phyloP scores from a whole-genome alignment of 768 basidiomycete species.

The Tubosaeta brunneosetosa region DNA sequence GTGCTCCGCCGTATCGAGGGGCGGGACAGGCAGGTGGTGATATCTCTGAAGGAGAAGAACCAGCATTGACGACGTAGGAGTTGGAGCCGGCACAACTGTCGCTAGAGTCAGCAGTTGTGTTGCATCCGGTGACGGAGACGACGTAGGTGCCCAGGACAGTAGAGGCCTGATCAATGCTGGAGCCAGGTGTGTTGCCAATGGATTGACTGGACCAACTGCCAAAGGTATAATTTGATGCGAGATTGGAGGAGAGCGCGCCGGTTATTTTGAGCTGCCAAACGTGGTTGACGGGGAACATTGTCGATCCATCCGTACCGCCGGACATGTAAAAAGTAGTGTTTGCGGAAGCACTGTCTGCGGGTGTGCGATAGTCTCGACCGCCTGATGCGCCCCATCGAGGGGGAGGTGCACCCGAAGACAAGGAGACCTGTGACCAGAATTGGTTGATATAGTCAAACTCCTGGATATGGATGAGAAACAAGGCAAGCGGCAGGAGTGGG shows the following conservation, averaged over 20 bases:
- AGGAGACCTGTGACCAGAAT: conserved; percentile 64
- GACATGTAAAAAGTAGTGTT: conserved; percentile 72
- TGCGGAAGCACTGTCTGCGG: conserved; percentile 27
- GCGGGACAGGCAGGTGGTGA: conserved; percentile 53
- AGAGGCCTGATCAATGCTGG: conserved; percentile 48
- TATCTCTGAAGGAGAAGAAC: conserved; percentile 28
- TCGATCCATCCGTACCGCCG: conserved; percentile 58
- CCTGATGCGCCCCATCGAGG: conserved; percentile 70
- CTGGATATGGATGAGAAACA: conserved; percentile 34
- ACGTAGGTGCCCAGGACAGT: conserved; percentile 51
- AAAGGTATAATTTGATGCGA: conserved; percentile 38
- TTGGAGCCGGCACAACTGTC: conserved; percentile 55
- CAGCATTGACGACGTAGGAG: conserved; percentile 47
- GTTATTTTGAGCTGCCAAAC: conserved; percentile 68
- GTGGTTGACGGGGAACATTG: conserved; percentile 50
- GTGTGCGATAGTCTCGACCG: conserved; percentile 60
- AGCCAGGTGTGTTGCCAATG: conserved; percentile 31
- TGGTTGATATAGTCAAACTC: conserved; percentile 73
- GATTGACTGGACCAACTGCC: conserved; percentile 59
- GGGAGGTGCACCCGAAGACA: conserved; percentile 52
- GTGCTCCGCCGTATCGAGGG: conserved; percentile 55
- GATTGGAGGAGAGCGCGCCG: conserved; percentile 69
- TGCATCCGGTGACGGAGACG: conserved; percentile 61
- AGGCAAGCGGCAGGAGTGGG: not conserved
- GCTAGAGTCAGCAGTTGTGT: conserved; percentile 34